Evolutionary conservation across 352 stramenopile species (phyloP), one percentile per base, ranked within the genome.

Genomic region (Phytophthora ramorum): DNA sequence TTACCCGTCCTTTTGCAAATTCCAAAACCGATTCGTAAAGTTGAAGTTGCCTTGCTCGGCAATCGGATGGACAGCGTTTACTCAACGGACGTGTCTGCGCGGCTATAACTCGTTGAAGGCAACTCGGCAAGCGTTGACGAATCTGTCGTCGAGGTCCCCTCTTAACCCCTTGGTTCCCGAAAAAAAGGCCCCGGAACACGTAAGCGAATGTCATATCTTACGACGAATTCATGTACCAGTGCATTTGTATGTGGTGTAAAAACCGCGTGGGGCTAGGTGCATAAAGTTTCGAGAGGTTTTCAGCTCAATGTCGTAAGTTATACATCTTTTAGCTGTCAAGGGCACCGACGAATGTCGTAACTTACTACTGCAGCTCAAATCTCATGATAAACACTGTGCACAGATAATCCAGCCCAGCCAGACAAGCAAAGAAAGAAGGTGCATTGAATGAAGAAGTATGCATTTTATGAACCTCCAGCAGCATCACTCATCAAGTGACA

Each of bases 41-140:
- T 61, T 60, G 49, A 61, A 60, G 49, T 67, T 67, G 41, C 41
- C 43, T 41, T 49, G 24, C 32, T 41, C 34, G 19, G 30, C 28
- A 16, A 56, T 53, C n/a, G 58, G 38, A 46, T 60, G 58, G 41
- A 49, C 32, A 41, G 20, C 38, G 58, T 60, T 66, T 66, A 66
- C 58, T 66, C 58, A 58, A 66, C 58, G 28, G 32, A 50, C 40
- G 40, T 40, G 41, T 43, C 28, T 38, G 41, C 32, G 28, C 48
- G 58, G 30, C 30, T 59, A 47, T 66, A 20, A n/a, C 28, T n/a
- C 58, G 17, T 56, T 56, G 48, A 56, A 30, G 34, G 10, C 14
- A n/a, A 40, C 34, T n/a, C n/a, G 19, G 40, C 38, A 37, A 37
- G n/a, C 13, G 58, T 53, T 58, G 49, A 66, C 58, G 58, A 66